A percentile compares a stretch with the other conserved stretches of the same genome.
Evolutionary conservation across 805 yeast species (phyloP).

Genomic region (Saturnispora mendoncae): DNA sequence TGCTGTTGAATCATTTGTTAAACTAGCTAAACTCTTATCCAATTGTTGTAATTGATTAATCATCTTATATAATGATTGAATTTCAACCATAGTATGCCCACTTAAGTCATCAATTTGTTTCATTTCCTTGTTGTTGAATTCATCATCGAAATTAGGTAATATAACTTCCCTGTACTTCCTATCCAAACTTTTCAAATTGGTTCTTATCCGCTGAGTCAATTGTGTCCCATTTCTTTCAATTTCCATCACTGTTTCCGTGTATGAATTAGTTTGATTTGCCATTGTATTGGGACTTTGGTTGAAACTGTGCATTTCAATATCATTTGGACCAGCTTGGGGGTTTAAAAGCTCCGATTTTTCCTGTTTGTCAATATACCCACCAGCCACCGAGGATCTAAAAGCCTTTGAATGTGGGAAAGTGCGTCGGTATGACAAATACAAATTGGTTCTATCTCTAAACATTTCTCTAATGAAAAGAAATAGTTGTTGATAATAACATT

Average conservation of each 20-base stretch:
- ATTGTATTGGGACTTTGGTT: neutral
- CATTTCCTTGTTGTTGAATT: slow-evolving; percentile 56
- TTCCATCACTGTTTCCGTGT: slow-evolving; percentile 10
- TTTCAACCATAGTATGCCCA: slow-evolving; percentile 59
- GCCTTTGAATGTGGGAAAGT: slow-evolving; percentile 67
- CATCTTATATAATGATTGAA: slow-evolving; percentile 70
- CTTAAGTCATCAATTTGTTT: slow-evolving; percentile 61
- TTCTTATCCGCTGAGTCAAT: slow-evolving; percentile 34
- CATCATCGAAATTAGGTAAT: slow-evolving; percentile 82
- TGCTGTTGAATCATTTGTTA: neutral
- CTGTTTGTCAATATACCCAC: slow-evolving; percentile 21
- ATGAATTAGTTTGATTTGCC: neutral
- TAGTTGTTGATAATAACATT: neutral
- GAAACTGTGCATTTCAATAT: slow-evolving; percentile 9
- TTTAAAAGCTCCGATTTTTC: slow-evolving; percentile 54
- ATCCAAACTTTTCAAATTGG: slow-evolving; percentile 51
- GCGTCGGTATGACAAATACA: slow-evolving; percentile 78
- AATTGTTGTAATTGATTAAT: slow-evolving; percentile 54
- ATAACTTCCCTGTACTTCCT: slow-evolving; percentile 71
- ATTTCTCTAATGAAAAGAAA: slow-evolving; percentile 30
- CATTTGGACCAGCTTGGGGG: slow-evolving; percentile 6
- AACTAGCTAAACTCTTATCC: slow-evolving; percentile 6
- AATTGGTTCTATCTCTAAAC: slow-evolving; percentile 93
- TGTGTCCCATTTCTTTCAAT: slow-evolving; percentile 13
- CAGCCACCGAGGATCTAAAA: slow-evolving; percentile 19